phyloP scores from a whole-genome alignment of 441 rosid genomes.

The Gossypium aridum region DNA sequence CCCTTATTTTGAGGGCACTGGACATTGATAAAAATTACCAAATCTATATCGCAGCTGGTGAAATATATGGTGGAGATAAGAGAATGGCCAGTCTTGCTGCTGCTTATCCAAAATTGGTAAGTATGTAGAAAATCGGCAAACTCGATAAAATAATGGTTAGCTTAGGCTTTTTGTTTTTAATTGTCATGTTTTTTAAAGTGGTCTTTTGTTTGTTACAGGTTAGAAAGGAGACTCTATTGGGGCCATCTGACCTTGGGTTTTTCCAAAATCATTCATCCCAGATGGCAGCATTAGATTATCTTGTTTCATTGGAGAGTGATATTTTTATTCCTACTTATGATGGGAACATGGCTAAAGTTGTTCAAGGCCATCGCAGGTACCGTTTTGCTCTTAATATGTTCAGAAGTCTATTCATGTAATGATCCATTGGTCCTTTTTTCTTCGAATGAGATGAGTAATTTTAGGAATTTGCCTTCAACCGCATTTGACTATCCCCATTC shows the following conservation, averaged over 20 bases:
- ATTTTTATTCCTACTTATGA: constrained; percentile 87
- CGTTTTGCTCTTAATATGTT: not conserved
- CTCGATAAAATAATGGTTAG: not conserved
- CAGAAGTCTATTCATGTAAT: not conserved
- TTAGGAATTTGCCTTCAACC: constrained; percentile 9
- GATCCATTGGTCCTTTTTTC: not conserved
- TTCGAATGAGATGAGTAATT: constrained; percentile 19
- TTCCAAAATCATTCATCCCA: constrained; percentile 93
- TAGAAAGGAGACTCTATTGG: constrained; percentile 78
- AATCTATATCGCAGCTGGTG: constrained; percentile 89
- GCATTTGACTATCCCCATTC: not conserved
- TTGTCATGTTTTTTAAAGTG: not conserved
- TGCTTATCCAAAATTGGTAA: constrained; percentile 71
- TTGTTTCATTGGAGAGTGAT: constrained; percentile 88
- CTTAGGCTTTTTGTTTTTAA: not conserved
- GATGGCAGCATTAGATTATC: constrained; percentile 95
- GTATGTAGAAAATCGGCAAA: constrained; percentile 18
- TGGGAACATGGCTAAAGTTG: constrained; percentile 98
- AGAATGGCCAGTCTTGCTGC: constrained; percentile 64
- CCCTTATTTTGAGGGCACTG: constrained; percentile 74
- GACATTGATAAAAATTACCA: constrained; percentile 73
- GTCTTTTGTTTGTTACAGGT: constrained; percentile 40
- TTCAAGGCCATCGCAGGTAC: constrained; percentile 98
- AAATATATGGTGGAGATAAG: constrained; percentile 79
- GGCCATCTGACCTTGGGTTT: constrained; percentile 64